A percentile compares a stretch with the other conserved stretches of the same genome.
phyloP scores from a whole-genome alignment of 345 rosid genomes.

The Camelina sativa region DNA sequence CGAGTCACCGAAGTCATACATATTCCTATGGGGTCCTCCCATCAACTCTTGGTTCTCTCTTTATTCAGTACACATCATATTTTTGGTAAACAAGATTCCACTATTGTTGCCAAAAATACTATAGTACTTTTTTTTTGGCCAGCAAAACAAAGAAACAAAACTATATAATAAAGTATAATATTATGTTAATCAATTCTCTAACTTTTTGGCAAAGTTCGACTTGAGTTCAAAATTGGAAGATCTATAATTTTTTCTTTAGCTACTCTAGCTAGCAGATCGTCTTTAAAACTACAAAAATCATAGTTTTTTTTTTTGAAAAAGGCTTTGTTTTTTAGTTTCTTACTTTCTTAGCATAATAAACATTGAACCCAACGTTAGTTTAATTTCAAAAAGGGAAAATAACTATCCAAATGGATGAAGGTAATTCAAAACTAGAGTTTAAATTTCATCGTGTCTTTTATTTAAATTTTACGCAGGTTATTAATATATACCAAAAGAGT shows the following conservation, averaged over 20 bases:
- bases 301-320: no score
- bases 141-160: not conserved
- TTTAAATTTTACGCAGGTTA: not conserved
- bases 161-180: not conserved
- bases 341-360: no score
- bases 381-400: no score
- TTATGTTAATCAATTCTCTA: not conserved
- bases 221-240: not conserved
- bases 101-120: constrained; percentile 23
- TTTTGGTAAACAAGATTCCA: constrained; percentile 23
- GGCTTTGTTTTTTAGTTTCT: no score
- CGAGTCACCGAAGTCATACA: constrained; percentile 32
- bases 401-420: no score
- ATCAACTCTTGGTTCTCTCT: constrained; percentile 21
- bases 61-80: constrained; percentile 26
- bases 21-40: constrained; percentile 29
- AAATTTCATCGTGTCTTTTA: not conserved
- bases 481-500: no score
- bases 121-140: no score
- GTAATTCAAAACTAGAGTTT: no score
- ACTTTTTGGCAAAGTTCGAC: constrained; percentile 1
- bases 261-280: not conserved
- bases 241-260: not conserved
- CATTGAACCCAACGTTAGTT: no score
- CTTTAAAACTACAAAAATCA: no score